Percentiles rank a stretch among this genome's conserved stretches.
These are phyloP conservation scores for Fusarium guadeloupense DNA, from an alignment of 2,329 filamentous ascomycete genomes.

Conservation along the genomic window DNA sequence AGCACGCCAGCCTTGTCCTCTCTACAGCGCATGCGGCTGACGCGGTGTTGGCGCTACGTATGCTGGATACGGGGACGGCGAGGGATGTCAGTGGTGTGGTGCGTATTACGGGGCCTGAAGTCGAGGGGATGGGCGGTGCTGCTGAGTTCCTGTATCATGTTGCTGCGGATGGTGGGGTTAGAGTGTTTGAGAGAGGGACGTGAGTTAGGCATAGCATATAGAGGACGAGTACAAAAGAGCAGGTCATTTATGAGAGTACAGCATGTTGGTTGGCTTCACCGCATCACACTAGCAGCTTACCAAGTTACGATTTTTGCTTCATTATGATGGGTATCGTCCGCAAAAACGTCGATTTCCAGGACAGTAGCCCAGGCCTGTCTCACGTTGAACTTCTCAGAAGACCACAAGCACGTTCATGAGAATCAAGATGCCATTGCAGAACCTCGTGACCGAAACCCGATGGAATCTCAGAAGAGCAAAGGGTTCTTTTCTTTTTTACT, in stretches of 20 bases:
- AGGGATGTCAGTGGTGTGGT: conserved; percentile 91
- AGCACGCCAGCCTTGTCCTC: conserved; percentile 76
- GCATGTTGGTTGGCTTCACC: not conserved
- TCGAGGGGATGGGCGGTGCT: conserved; percentile 55
- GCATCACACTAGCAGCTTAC: not conserved
- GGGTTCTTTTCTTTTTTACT: conserved; percentile 36
- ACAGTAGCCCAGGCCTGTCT: not conserved
- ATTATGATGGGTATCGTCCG: not conserved
- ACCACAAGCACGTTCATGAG: conserved; percentile 38
- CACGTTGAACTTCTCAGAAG: not conserved
- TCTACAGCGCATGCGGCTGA: conserved; percentile 78
- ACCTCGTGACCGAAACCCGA: conserved; percentile 46
- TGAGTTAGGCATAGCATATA: conserved; percentile 16
- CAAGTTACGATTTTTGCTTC: not conserved
- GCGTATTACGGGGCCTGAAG: conserved; percentile 67
- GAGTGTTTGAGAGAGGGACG: conserved; percentile 82
- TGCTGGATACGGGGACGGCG: conserved; percentile 87
- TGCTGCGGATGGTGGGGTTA: conserved; percentile 79
- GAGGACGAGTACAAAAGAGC: not conserved
- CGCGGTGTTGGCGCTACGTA: conserved; percentile 75
- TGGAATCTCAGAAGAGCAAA: conserved; percentile 47
- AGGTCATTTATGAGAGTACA: not conserved
- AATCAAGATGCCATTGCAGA: conserved; percentile 51
- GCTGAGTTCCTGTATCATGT: conserved; percentile 85
- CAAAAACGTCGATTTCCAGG: conserved; percentile 6